These are phyloP conservation scores for Acrodontium crateriforme DNA, from an alignment of 2,329 filamentous ascomycete genomes.

Conservation along the genomic window DNA sequence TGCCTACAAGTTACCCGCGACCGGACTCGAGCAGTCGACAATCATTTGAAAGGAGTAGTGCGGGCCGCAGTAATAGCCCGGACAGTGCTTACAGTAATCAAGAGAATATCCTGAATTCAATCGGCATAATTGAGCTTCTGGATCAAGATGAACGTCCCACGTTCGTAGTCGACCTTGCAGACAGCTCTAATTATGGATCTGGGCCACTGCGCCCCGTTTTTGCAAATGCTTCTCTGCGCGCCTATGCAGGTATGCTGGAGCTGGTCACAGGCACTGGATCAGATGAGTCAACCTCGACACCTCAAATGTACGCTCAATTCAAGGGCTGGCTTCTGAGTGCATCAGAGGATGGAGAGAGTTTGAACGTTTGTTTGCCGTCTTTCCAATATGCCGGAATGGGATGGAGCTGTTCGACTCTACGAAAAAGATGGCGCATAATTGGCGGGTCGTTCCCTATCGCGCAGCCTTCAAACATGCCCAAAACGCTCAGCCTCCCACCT, in stretches of 20 bases:
- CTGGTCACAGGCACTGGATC: slow-evolving; percentile 38
- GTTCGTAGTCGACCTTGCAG: slow-evolving; percentile 57
- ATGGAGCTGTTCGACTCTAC: slow-evolving; percentile 59
- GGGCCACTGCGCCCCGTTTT: slow-evolving; percentile 50
- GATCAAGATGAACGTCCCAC: slow-evolving; percentile 66
- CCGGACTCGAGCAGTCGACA: slow-evolving; percentile 36
- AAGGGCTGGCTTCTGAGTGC: slow-evolving; percentile 54
- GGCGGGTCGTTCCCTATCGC: slow-evolving; percentile 33
- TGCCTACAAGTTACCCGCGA: slow-evolving; percentile 13
- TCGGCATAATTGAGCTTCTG: slow-evolving; percentile 58
- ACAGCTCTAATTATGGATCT: slow-evolving; percentile 40
- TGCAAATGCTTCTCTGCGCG: slow-evolving; percentile 52
- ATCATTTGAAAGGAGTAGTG: slow-evolving; percentile 19
- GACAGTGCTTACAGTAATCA: slow-evolving; percentile 7
- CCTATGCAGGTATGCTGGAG: slow-evolving; percentile 41
- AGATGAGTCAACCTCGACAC: slow-evolving; percentile 22
- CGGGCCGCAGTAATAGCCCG: slow-evolving; percentile 15
- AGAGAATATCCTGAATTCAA: slow-evolving; percentile 41
- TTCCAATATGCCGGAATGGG: slow-evolving; percentile 49
- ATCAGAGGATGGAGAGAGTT: slow-evolving; percentile 37
- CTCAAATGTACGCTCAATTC: slow-evolving; percentile 46
- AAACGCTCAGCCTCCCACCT: neutral
- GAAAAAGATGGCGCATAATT: slow-evolving; percentile 54
- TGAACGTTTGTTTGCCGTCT: slow-evolving; percentile 41
- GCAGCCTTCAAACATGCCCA: slow-evolving; percentile 4